Evolutionary conservation across 495 filamentous ascomycete genomes (phyloP).

Genomic region (Pseudoneurospora amorphoporcata): DNA sequence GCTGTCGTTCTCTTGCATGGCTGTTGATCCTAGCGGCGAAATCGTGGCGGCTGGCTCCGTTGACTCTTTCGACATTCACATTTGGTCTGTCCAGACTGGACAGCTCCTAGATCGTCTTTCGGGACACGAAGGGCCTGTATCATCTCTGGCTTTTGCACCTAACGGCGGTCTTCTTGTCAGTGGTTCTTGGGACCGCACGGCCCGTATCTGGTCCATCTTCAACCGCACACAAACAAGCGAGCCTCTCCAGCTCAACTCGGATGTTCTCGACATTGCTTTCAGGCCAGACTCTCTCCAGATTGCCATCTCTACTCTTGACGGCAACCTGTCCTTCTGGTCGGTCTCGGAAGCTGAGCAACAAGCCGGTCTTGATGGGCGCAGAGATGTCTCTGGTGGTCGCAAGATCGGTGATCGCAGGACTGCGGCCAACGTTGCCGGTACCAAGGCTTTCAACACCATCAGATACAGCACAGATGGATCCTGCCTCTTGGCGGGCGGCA

Average conservation of each 20-base stretch:
- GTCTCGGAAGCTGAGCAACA: constrained; percentile 77
- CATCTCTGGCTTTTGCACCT: constrained; percentile 75
- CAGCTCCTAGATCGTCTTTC: constrained; percentile 84
- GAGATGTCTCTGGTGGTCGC: constrained; percentile 87
- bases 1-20: constrained; percentile 82
- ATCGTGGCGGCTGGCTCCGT: constrained; percentile 90
- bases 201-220: constrained; percentile 92
- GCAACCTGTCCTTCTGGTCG: constrained; percentile 91
- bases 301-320: constrained; percentile 85
- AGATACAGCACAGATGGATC: constrained; percentile 84
- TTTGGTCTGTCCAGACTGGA: constrained; percentile 97
- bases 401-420: constrained; percentile 77
- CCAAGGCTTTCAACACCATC: constrained; percentile 80
- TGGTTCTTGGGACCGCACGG: constrained; percentile 92
- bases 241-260: constrained; percentile 79
- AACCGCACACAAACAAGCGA: constrained; percentile 88
- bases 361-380: constrained; percentile 71
- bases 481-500: constrained; percentile 81
- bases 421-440: constrained; percentile 80
- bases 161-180: constrained; percentile 74
- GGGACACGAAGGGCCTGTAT: constrained; percentile 89
- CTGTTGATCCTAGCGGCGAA: constrained; percentile 94
- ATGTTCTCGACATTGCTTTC: constrained; percentile 79
- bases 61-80: constrained; percentile 92
- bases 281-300: constrained; percentile 85